Percentiles rank a stretch among this genome's conserved stretches.
Conservation (phyloP, 345 rosid genomes). For the Barbarea vulgaris region DNA sequence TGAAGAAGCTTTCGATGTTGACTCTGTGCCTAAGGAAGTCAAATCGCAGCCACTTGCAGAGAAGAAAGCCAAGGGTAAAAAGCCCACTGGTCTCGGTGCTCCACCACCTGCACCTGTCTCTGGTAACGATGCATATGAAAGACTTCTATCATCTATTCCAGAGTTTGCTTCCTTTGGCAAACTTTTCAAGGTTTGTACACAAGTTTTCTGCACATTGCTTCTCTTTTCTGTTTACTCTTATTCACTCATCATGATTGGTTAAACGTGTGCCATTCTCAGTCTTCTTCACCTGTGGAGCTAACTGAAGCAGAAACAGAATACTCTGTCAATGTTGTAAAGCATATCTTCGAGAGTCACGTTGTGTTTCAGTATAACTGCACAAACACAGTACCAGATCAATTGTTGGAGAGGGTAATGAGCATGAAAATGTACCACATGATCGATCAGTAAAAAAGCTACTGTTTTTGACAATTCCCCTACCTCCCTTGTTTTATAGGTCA, state of each 20-base stretch:
- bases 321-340: slow-evolving; percentile 91
- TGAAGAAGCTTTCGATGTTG: slow-evolving; percentile 76
- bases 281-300: slow-evolving; percentile 85
- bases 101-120: slow-evolving; percentile 64
- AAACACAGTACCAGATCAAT: slow-evolving; percentile 89
- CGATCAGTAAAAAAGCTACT: background rate
- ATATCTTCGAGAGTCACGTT: slow-evolving; percentile 79
- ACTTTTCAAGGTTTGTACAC: slow-evolving; percentile 61
- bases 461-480: background rate
- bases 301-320: slow-evolving; percentile 99
- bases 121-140: slow-evolving; percentile 78
- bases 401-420: slow-evolving; percentile 81
- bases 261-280: slow-evolving; percentile 31
- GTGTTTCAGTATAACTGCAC: slow-evolving; percentile 98
- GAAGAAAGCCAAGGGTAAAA: slow-evolving; percentile 92
- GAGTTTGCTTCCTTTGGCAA: slow-evolving; percentile 81
- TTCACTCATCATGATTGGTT: background rate
- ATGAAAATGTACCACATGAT: background rate
- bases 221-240: slow-evolving; percentile 4
- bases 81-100: slow-evolving; percentile 83
- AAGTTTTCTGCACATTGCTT: background rate
- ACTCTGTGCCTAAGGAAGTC: slow-evolving; percentile 85
- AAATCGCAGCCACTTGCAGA: slow-evolving; percentile 84
- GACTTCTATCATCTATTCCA: slow-evolving; percentile 73
- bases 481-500: slow-evolving; percentile 52